Evolutionary conservation across 768 basidiomycete species (phyloP).

Genomic region (Albatrellus ellisii): DNA sequence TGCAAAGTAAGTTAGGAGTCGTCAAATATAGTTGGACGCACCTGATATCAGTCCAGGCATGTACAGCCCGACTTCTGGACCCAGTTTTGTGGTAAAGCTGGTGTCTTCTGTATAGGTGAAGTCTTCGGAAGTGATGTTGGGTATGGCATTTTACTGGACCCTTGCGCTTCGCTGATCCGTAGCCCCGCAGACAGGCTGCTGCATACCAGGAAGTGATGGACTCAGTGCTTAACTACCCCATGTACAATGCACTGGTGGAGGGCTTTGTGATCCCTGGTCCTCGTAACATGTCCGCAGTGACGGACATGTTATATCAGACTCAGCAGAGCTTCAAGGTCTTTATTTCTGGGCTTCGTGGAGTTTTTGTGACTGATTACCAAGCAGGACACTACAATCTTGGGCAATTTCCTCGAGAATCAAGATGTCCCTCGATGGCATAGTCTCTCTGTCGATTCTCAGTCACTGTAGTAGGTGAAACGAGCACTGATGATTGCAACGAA

Average conservation of each 20-base stretch:
- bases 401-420: constrained; percentile 75
- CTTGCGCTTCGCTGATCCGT: constrained; percentile 12
- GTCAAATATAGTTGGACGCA: constrained; percentile 1
- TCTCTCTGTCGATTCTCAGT: constrained; percentile 58
- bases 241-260: constrained; percentile 48
- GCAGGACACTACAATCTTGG: constrained; percentile 31
- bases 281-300: constrained; percentile 44
- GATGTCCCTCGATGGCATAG: constrained; percentile 67
- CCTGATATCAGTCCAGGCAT: constrained; percentile 28
- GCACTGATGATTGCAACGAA: not conserved
- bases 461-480: constrained; percentile 36
- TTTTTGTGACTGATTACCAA: not conserved
- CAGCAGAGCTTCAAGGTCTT: constrained; percentile 37
- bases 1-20: constrained; percentile 20
- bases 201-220: constrained; percentile 51
- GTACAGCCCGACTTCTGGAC: constrained; percentile 71
- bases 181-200: constrained; percentile 32
- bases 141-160: constrained; percentile 20
- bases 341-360: too few relatives aligned
- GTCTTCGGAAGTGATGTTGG: constrained; percentile 44
- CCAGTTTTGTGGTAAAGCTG: constrained; percentile 55
- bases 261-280: constrained; percentile 64
- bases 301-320: constrained; percentile 36
- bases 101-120: constrained; percentile 81
- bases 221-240: constrained; percentile 59